Evolutionary conservation across 2,329 filamentous ascomycete genomes (phyloP).

Genomic region (Nectriaceae sp.): DNA sequence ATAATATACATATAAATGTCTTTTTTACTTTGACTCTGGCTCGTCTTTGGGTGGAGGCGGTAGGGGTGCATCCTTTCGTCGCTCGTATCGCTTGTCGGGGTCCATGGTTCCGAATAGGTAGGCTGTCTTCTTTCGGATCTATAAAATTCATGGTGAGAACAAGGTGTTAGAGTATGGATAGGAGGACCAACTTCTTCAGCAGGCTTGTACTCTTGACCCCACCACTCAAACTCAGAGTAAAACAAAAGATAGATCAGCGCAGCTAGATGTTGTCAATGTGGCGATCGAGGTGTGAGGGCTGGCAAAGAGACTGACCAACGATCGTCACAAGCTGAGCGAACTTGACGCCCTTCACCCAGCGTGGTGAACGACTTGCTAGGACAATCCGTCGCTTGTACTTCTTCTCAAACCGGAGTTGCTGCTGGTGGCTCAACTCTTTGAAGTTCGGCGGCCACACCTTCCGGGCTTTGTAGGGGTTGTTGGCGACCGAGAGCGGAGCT

Average conservation of each 20-base stretch:
- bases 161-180: background rate
- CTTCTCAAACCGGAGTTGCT: conserved; percentile 78
- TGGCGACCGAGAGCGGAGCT: conserved; percentile 41
- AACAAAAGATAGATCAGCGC: conserved; percentile 42
- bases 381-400: conserved; percentile 72
- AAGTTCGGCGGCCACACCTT: conserved; percentile 81
- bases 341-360: conserved; percentile 66
- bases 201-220: conserved; percentile 44
- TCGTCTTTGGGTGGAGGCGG: conserved; percentile 26
- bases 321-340: conserved; percentile 64
- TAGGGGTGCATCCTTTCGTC: conserved; percentile 40
- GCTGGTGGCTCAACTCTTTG: conserved; percentile 65
- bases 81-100: conserved; percentile 44
- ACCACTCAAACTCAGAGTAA: conserved; percentile 47
- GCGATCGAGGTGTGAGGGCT: background rate
- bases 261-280: conserved; percentile 27
- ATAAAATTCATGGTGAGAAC: conserved; percentile 7
- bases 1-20: conserved; percentile 27
- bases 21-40: conserved; percentile 28
- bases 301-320: conserved; percentile 43
- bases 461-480: conserved; percentile 64
- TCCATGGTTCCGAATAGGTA: conserved; percentile 44
- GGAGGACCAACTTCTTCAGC: conserved; percentile 39
- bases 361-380: conserved; percentile 61
- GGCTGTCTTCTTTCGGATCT: conserved; percentile 40